Evolutionary conservation across 441 rosid species (phyloP).

Genomic region (Viola pubescens): DNA sequence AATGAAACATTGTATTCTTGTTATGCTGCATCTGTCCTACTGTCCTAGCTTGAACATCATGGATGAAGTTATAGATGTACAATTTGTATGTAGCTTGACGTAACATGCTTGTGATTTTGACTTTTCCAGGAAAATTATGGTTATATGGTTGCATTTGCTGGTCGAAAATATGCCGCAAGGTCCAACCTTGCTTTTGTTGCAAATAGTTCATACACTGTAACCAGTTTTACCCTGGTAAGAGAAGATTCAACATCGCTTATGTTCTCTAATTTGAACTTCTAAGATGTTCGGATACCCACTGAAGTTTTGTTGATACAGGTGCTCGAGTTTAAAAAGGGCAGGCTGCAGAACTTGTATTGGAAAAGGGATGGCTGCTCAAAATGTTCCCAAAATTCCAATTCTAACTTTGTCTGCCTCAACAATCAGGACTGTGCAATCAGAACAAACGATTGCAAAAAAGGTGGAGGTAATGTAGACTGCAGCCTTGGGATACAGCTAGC

Average conservation of each 20-base stretch:
- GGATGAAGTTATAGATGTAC: not conserved
- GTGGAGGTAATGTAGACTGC: constrained; percentile 75
- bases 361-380: constrained; percentile 83
- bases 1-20: no score
- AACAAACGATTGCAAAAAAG: constrained; percentile 53
- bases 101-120: not conserved
- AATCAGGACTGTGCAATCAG: constrained; percentile 71
- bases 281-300: constrained; percentile 10
- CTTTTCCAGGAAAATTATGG: constrained; percentile 48
- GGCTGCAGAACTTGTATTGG: constrained; percentile 85
- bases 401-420: constrained; percentile 68
- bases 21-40: no score
- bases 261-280: constrained; percentile 3
- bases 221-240: constrained; percentile 89
- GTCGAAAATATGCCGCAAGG: constrained; percentile 93
- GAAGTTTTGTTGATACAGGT: constrained; percentile 34
- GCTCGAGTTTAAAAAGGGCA: constrained; percentile 82
- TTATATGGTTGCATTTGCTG: constrained; percentile 93
- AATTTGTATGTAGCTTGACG: not conserved
- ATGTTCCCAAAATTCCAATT: constrained; percentile 42
- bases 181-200: constrained; percentile 76
- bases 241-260: constrained; percentile 6
- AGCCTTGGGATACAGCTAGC: constrained; percentile 91
- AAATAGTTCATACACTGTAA: constrained; percentile 47
- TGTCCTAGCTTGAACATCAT: not conserved